Evolutionary conservation across 768 basidiomycete species (phyloP).

Genomic region (Termitomyces eurrhizus): DNA sequence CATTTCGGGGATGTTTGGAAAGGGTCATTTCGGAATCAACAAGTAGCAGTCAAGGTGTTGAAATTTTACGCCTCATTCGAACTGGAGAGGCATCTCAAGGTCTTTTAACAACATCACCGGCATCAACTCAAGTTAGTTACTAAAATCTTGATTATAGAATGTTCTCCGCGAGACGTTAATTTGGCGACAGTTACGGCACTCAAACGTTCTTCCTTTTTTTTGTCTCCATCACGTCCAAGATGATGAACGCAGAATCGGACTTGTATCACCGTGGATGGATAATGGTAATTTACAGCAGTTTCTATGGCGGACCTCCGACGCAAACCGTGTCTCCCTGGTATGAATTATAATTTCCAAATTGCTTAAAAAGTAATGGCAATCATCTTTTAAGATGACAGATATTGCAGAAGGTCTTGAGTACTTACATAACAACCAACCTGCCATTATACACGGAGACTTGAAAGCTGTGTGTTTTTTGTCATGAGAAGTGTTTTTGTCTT

Average conservation of each 20-base stretch:
- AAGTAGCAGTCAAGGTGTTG: constrained; percentile 28
- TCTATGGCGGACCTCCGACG: constrained; percentile 1
- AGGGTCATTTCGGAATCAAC: constrained; percentile 21
- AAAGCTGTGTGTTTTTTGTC: constrained; percentile 9
- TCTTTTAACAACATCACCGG: background rate
- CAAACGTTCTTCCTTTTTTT: constrained; percentile 15
- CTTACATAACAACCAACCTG: constrained; percentile 12
- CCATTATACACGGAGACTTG: constrained; percentile 18
- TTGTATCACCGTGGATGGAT: constrained; percentile 17
- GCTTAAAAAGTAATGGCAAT: background rate
- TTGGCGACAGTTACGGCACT: constrained; percentile 14
- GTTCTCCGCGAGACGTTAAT: constrained; percentile 13
- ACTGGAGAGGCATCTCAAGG: constrained; percentile 22
- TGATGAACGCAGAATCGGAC: constrained; percentile 10
- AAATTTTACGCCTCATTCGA: constrained; percentile 14
- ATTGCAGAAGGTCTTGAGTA: constrained; percentile 13
- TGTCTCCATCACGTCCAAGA: constrained; percentile 11
- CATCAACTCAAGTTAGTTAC: too few relatives aligned
- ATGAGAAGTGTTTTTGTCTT: background rate
- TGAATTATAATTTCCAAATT: background rate
- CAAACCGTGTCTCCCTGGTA: constrained; percentile 12
- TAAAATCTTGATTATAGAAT: constrained; percentile 3
- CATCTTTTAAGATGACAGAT: constrained; percentile 9
- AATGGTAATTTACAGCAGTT: constrained; percentile 12
- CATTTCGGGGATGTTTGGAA: constrained; percentile 28